A percentile compares a stretch with the other conserved stretches of the same genome.
phyloP scores from a whole-genome alignment of 768 basidiomycete species.

The Pisolithus microcarpus region DNA sequence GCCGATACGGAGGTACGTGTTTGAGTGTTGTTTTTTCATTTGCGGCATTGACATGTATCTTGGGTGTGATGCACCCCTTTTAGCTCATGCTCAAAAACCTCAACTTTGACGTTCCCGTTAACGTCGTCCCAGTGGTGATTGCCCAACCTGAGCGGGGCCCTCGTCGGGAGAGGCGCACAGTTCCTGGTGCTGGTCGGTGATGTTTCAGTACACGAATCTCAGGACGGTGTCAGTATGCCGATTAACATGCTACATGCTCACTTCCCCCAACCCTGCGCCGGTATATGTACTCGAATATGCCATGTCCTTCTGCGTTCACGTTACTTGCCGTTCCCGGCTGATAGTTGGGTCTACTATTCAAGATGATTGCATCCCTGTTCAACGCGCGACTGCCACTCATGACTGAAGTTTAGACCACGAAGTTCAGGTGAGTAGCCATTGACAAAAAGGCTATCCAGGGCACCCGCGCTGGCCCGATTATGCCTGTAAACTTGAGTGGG shows the following conservation, averaged over 20 bases:
- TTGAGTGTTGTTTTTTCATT: too few relatives aligned
- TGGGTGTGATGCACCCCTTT: background rate
- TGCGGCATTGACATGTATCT: background rate
- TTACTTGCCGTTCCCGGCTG: background rate
- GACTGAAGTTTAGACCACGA: too few relatives aligned
- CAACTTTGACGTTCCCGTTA: constrained; percentile 91
- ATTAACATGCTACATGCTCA: background rate
- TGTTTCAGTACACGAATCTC: constrained; percentile 5
- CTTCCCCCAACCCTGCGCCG: background rate
- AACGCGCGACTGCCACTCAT: too few relatives aligned
- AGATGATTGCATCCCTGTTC: too few relatives aligned
- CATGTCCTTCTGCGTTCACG: background rate
- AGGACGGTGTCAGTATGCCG: background rate
- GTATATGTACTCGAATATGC: background rate
- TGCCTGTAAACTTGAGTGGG: too few relatives aligned
- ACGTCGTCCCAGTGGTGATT: constrained; percentile 55
- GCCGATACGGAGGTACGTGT: constrained; percentile 81
- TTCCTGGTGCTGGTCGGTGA: constrained; percentile 70
- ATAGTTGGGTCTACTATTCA: too few relatives aligned
- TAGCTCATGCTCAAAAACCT: constrained; percentile 84
- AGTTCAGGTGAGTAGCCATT: too few relatives aligned
- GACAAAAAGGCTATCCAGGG: too few relatives aligned
- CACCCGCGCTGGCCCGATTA: too few relatives aligned
- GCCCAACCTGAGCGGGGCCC: constrained; percentile 63
- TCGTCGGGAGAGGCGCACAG: constrained; percentile 68